Conservation (phyloP, 108 stramenopile genomes). For the Fistulifera solaris region DNA sequence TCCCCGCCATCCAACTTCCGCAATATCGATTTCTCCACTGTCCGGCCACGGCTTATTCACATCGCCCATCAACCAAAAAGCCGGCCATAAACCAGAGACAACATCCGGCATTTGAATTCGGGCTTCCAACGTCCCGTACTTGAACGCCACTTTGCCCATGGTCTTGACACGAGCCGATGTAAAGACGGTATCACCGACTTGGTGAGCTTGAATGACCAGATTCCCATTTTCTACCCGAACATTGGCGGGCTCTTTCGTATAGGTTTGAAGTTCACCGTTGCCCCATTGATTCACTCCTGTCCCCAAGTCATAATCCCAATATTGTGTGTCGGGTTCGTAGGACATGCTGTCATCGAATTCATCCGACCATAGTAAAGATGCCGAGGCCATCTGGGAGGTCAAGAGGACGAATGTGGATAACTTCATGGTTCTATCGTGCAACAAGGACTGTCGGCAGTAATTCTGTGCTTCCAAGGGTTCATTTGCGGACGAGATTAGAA, state of each 20-base stretch:
- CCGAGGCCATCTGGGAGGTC: no score
- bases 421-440: no score
- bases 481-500: no score
- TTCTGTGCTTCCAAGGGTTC: no score
- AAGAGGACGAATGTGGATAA: no score
- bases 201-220: neutral
- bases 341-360: constrained; percentile 7
- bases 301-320: constrained; percentile 14
- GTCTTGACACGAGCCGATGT: constrained; percentile 21
- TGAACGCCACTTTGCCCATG: constrained; percentile 6
- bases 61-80: constrained; percentile 41
- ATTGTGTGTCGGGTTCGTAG: neutral
- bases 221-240: constrained; percentile 1
- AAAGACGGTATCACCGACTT: neutral
- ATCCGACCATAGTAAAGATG: constrained; percentile 2
- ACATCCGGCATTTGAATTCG: constrained; percentile 12
- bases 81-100: constrained; percentile 21
- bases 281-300: constrained; percentile 14
- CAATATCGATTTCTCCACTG: constrained; percentile 41
- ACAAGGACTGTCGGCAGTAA: no score
- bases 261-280: constrained; percentile 16
- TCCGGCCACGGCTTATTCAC: constrained; percentile 22
- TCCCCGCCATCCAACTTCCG: neutral
- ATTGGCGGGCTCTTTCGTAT: constrained; percentile 4
- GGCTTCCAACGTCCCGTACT: constrained; percentile 16